Conservation (phyloP, 257 asterid species). For the Lantana camara region DNA sequence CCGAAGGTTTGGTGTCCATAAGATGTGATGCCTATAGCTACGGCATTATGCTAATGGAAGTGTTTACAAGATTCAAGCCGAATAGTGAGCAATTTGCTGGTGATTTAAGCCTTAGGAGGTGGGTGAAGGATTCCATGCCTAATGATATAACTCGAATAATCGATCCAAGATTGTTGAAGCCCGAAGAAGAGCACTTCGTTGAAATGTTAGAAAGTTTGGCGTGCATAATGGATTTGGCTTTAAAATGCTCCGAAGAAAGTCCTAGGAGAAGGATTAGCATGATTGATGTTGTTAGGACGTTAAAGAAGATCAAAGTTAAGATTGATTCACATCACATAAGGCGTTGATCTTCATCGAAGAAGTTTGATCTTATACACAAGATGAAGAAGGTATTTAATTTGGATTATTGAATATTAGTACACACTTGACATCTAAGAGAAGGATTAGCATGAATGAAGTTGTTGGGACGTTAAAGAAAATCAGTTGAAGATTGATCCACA, state of each 20-base stretch:
- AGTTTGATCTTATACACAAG: too few relatives aligned
- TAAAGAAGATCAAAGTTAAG: constrained; percentile 17
- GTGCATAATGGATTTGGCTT: constrained; percentile 36
- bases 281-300: constrained; percentile 16
- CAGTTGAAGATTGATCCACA: too few relatives aligned
- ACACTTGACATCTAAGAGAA: too few relatives aligned
- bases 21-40: constrained; percentile 31
- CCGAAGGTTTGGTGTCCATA: constrained; percentile 29
- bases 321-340: background rate
- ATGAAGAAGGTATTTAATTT: too few relatives aligned
- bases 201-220: constrained; percentile 21
- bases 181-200: constrained; percentile 3
- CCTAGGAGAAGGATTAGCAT: constrained; percentile 25
- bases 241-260: constrained; percentile 22
- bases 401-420: too few relatives aligned
- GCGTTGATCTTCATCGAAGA: too few relatives aligned
- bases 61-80: constrained; percentile 29
- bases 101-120: constrained; percentile 21
- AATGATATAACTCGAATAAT: constrained; percentile 16
- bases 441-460: too few relatives aligned
- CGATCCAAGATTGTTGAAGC: constrained; percentile 26
- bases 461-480: too few relatives aligned
- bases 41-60: constrained; percentile 34
- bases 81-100: constrained; percentile 9
- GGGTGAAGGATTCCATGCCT: constrained; percentile 24